phyloP scores from a whole-genome alignment of 2,329 filamentous ascomycete species.

The Mariannaea sp. region DNA sequence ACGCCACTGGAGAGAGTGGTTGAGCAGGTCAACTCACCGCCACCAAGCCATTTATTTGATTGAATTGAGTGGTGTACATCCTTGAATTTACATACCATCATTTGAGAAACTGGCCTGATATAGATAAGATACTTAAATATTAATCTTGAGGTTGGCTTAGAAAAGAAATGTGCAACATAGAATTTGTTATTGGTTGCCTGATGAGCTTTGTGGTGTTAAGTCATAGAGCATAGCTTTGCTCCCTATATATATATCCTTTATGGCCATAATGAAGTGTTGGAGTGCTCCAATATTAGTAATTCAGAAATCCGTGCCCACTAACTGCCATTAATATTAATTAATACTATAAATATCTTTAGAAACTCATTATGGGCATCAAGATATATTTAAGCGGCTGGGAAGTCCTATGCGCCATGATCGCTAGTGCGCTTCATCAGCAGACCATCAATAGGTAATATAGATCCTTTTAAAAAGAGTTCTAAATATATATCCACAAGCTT shows the following conservation, averaged over 20 bases:
- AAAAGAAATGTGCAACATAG: slow-evolving; percentile 11
- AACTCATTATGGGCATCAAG: background rate
- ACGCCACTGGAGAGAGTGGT: too few species aligned
- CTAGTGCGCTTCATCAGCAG: background rate
- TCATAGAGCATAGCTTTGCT: background rate
- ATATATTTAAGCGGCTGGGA: background rate
- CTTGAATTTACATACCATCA: slow-evolving; percentile 7
- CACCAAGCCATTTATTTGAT: too few species aligned
- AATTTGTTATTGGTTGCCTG: slow-evolving; percentile 5
- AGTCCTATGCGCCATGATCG: background rate
- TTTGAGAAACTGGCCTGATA: background rate
- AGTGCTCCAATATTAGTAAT: background rate
- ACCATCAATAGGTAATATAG: background rate
- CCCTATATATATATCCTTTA: background rate
- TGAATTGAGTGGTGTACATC: too few species aligned
- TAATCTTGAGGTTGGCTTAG: background rate
- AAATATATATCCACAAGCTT: background rate
- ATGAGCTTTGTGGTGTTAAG: slow-evolving; percentile 1
- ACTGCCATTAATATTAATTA: slow-evolving; percentile 1
- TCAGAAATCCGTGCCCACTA: slow-evolving; percentile 3
- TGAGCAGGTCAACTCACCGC: too few species aligned
- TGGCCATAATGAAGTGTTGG: too few species aligned
- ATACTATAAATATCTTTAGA: slow-evolving; percentile 2
- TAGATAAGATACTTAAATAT: slow-evolving; percentile 12
- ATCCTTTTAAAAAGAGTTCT: slow-evolving; percentile 2